phyloP scores from a whole-genome alignment of 2,329 filamentous ascomycete species.

The Hymenotorrendiella dingleyae region DNA sequence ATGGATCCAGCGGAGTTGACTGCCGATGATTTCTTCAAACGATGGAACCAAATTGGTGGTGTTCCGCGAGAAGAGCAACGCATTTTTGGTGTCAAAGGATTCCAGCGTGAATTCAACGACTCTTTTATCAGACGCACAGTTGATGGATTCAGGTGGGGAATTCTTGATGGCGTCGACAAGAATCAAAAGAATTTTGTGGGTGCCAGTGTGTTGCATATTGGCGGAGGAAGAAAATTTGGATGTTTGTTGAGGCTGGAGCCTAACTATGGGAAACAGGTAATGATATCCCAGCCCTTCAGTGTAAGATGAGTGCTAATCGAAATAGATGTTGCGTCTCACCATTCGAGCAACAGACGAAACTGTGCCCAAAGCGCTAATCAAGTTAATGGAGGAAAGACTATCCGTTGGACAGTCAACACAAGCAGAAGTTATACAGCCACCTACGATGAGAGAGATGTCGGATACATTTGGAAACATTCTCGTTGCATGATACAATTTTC shows the following conservation, averaged over 20 bases:
- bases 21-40: conserved; percentile 94
- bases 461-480: conserved; percentile 30
- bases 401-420: conserved; percentile 40
- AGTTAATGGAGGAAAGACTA: conserved; percentile 81
- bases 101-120: conserved; percentile 60
- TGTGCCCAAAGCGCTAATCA: conserved; percentile 73
- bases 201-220: conserved; percentile 78
- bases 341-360: conserved; percentile 89
- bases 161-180: conserved; percentile 80
- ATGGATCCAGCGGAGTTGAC: conserved; percentile 87
- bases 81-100: conserved; percentile 65
- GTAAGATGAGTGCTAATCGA: too few species aligned
- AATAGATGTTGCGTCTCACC: conserved; percentile 89
- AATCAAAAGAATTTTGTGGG: conserved; percentile 93
- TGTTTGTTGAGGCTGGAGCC: conserved; percentile 91
- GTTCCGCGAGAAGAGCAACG: conserved; percentile 80
- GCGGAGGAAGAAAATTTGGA: conserved; percentile 82
- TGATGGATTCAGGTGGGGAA: conserved; percentile 82
- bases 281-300: too few species aligned
- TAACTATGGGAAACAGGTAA: conserved; percentile 87
- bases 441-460: conserved; percentile 27
- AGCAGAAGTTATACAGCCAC: conserved; percentile 18
- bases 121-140: conserved; percentile 67
- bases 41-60: conserved; percentile 97
- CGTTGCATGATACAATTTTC: conserved; percentile 16